Evolutionary conservation across 2,329 filamentous ascomycete genomes (phyloP).

Genomic region (Fusarium albidum): DNA sequence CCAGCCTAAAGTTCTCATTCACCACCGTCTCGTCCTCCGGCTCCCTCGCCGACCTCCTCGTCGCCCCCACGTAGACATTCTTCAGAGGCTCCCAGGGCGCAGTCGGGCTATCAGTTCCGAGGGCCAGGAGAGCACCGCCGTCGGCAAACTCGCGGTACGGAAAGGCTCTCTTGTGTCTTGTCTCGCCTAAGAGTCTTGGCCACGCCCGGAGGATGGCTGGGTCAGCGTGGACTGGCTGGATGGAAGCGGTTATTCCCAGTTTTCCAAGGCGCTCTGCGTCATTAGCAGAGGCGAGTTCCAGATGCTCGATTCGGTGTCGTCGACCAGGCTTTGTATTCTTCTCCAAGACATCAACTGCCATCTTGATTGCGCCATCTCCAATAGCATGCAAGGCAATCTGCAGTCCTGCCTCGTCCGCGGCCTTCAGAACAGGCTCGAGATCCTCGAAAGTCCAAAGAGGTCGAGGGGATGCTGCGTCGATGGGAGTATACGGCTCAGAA

Average conservation of each 20-base stretch:
- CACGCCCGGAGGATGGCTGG: slow-evolving; percentile 68
- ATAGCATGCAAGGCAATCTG: slow-evolving; percentile 72
- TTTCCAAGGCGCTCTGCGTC: slow-evolving; percentile 64
- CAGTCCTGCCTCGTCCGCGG: slow-evolving; percentile 59
- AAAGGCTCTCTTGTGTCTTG: slow-evolving; percentile 63
- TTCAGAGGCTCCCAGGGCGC: slow-evolving; percentile 60
- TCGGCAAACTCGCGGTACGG: slow-evolving; percentile 68
- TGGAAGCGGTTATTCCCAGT: slow-evolving; percentile 65
- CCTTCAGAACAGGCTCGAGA: slow-evolving; percentile 61
- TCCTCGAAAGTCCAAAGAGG: slow-evolving; percentile 63
- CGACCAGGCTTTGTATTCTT: slow-evolving; percentile 50
- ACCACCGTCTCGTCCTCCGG: slow-evolving; percentile 51
- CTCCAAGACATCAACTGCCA: slow-evolving; percentile 63
- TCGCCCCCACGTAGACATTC: slow-evolving; percentile 66
- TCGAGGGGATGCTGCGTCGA: slow-evolving; percentile 51
- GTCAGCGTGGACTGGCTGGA: slow-evolving; percentile 65
- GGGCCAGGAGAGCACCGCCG: slow-evolving; percentile 59
- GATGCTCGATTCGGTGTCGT: slow-evolving; percentile 69
- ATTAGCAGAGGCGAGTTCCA: slow-evolving; percentile 63
- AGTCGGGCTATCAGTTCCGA: slow-evolving; percentile 66
- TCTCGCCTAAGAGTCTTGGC: slow-evolving; percentile 62
- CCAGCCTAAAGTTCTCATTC: slow-evolving; percentile 60
- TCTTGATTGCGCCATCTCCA: slow-evolving; percentile 64
- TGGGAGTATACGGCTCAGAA: slow-evolving; percentile 65
- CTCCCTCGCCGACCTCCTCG: slow-evolving; percentile 60